Evolutionary conservation across 441 rosid species (phyloP), one percentile per base, ranked within the genome.

Genomic region (Adansonia rubrostipa): DNA sequence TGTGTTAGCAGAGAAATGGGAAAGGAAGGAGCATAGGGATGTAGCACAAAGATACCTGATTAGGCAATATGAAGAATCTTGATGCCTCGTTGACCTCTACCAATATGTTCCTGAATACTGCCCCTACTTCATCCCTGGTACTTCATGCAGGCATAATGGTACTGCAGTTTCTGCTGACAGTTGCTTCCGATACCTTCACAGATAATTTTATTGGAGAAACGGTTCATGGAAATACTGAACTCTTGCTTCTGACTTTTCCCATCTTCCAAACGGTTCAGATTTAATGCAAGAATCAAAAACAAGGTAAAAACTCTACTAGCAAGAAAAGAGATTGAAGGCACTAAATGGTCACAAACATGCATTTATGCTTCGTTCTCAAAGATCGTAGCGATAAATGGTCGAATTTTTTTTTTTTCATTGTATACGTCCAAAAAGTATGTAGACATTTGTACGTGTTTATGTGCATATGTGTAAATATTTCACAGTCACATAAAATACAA

Each of bases 61-160:
- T 90, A n/a, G 97, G 92, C 84, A 90, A 76, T 13, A 85, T 73
- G 80, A 89, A 93, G 69, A 89, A 92, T 64, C 85, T 90, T 45
- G 97, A 89, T 77, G 96, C 96, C 86, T 95, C 99, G 75, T 90
- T 88, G 60, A 95, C 91, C 83, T 95, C 98, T 1, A 93, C 97
- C 79, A 95, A 85, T 33, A 95, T 95, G 81, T 93, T 89, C 88
- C 98, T 89, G 79, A 95, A 95, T 70, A 98, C 92, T 56, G 97
- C 88, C 99, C 98, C 92, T 10, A 98, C 99, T 91, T 93, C 99
- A 81, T 92, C 98, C 66, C 88, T 83, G 15, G 93, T 58, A 81
- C 79, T 93, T 78, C 99, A 97, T 44, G 98, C 98, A 20, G 99
- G 99, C 72, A 95, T 93, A 62, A 95, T 95, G 62, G 99, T 95